Base-by-base conservation (phyloP, 2,329 filamentous ascomycete genomes). In the Chaetomium sp. region DNA sequence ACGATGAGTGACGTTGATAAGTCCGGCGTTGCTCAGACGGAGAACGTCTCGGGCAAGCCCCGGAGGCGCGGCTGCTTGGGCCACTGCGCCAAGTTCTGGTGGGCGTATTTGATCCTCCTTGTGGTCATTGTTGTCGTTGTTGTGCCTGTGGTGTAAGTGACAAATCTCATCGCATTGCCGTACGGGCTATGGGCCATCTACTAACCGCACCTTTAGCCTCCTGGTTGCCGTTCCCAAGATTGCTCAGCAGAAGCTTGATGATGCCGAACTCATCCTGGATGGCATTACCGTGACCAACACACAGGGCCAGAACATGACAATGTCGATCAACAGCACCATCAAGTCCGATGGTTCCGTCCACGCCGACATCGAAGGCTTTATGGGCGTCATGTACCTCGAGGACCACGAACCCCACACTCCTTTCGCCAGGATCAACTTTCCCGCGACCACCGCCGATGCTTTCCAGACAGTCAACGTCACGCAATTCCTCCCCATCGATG, bases 61-160 rank as follows among this genome's bases (percentile, higher is more conserved):
- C 80, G 79, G 73, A 78, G 75, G 68, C 75, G 78, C 65, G 74
- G 74, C 33, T 77, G 78, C 68, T 76, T 76, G 62, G 76, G 79
- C 55, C 83, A 86, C 72, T 82, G 81, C 73, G 80, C 76, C 72
- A 80, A 78, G 69, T 87, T 83, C 70, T 89, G 87, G 87, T 89
- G 87, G 86, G 71, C 81, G 67, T 81, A 87, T 70, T 73, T 88
- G 65, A 76, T 89, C 64, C 73, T 79, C 19, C 73, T 86, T 59
- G 72, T 82, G 63, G 69, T 80, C 66, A 75, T 86, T 53, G 74
- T 83, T 51, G 78, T 86, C 38, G 75, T 90, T 16, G 77, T 87
- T 45, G 81, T 90, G 21, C 79, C 84, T 47, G 77, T 87, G 47
- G 75, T 89, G 87, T 89, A 79, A 83, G 85, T 82, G n/a, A 33